Percentiles rank a stretch among this genome's conserved stretches.
Evolutionary conservation across 306 rosid genomes (phyloP).

Genomic region (Prunus davidiana): DNA sequence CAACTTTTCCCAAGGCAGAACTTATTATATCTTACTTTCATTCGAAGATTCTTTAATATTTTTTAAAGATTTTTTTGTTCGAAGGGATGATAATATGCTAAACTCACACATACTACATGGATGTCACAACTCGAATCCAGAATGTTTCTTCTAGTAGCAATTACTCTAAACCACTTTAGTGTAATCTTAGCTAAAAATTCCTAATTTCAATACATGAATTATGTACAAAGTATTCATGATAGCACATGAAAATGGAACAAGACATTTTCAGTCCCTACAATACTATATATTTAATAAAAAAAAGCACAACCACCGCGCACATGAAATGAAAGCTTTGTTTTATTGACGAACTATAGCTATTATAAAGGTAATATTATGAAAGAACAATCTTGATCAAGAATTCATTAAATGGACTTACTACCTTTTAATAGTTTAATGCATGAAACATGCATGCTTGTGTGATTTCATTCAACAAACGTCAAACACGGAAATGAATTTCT

Average conservation of each 20-base stretch:
- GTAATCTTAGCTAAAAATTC: too few relatives aligned
- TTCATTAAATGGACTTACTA: background rate
- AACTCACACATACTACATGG: fast-evolving
- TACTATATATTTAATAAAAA: too few relatives aligned
- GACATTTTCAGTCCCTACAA: background rate
- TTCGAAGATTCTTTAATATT: too few relatives aligned
- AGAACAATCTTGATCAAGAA: background rate
- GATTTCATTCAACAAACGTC: background rate
- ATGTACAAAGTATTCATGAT: too few relatives aligned
- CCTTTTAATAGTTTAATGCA: background rate
- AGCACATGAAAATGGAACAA: too few relatives aligned
- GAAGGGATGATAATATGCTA: fast-evolving
- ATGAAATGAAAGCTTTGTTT: background rate
- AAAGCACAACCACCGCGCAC: background rate
- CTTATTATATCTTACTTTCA: too few relatives aligned
- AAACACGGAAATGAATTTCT: too few relatives aligned
- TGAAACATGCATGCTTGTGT: background rate
- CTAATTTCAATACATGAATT: too few relatives aligned
- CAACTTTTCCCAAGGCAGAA: too few relatives aligned
- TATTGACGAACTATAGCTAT: background rate
- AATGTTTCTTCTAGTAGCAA: too few relatives aligned
- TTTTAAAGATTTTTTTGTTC: too few relatives aligned
- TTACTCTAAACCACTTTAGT: too few relatives aligned
- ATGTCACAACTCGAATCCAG: fast-evolving
- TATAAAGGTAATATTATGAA: background rate